phyloP scores from a whole-genome alignment of 768 basidiomycete species.

The Hortiboletus flavorubellus region DNA sequence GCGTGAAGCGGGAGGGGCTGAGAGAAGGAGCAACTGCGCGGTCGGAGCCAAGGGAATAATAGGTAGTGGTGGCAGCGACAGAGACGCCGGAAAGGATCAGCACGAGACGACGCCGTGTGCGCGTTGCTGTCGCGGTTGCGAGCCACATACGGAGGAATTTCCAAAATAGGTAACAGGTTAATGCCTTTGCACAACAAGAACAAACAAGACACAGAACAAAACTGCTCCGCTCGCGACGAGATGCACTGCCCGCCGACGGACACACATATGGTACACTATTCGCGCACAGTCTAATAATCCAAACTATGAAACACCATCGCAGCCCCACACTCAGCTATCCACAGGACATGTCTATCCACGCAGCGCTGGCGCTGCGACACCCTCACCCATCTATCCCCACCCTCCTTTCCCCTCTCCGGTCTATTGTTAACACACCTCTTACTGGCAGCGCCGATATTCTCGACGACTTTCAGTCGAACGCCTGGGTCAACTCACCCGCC shows the following conservation, averaged over 20 bases:
- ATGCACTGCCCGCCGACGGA: background rate
- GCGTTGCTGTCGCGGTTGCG: background rate
- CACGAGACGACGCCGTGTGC: background rate
- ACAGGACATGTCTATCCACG: slow-evolving; percentile 11
- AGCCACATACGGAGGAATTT: background rate
- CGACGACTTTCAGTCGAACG: slow-evolving; percentile 33
- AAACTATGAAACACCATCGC: slow-evolving; percentile 27
- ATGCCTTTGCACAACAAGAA: slow-evolving; percentile 20
- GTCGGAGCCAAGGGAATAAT: slow-evolving; percentile 51
- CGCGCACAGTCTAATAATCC: background rate
- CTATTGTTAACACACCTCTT: slow-evolving; percentile 6
- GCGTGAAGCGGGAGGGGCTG: slow-evolving; percentile 50
- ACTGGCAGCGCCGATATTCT: background rate
- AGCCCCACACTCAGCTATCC: slow-evolving; percentile 23
- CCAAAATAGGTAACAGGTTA: slow-evolving; percentile 18
- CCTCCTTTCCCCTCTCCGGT: slow-evolving; percentile 28
- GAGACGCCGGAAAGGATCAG: slow-evolving; percentile 39
- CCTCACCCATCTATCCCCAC: slow-evolving; percentile 18
- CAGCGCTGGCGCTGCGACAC: slow-evolving; percentile 33
- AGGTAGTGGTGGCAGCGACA: slow-evolving; percentile 43
- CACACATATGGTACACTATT: background rate
- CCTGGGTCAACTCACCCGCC: slow-evolving; percentile 14
- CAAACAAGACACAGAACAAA: slow-evolving; percentile 17
- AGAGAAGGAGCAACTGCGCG: slow-evolving; percentile 45
- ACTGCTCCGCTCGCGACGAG: too few relatives aligned